These are phyloP conservation scores for Mentha longifolia DNA, from an alignment of 257 asterid species.

Conservation along the genomic window DNA sequence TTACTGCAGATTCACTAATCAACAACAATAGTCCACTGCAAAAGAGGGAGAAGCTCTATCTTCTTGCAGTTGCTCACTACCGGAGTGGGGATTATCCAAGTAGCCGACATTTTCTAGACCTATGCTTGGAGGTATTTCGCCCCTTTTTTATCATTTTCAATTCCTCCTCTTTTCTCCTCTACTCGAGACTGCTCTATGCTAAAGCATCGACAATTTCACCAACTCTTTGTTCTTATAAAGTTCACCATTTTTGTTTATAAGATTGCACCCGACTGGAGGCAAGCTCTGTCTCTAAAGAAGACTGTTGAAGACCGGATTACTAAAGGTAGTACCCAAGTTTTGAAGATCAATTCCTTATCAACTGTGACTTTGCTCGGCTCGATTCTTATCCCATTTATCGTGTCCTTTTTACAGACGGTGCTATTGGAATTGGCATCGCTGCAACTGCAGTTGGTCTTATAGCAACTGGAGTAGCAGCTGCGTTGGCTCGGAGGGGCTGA, in stretches of 20 bases:
- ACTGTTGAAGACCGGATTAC: slow-evolving; percentile 64
- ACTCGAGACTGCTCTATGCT: neutral
- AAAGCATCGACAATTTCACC: neutral
- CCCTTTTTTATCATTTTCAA: neutral
- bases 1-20: slow-evolving; percentile 58
- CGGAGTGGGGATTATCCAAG: slow-evolving; percentile 67
- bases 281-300: slow-evolving; percentile 67
- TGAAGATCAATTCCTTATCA: neutral
- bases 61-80: slow-evolving; percentile 68
- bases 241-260: slow-evolving; percentile 7
- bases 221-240: neutral
- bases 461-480: slow-evolving; percentile 70
- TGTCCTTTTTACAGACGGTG: slow-evolving; percentile 58
- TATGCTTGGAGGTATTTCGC: slow-evolving; percentile 64
- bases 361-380: slow-evolving; percentile 6
- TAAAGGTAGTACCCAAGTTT: slow-evolving; percentile 47
- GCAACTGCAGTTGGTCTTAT: slow-evolving; percentile 67
- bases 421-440: slow-evolving; percentile 74
- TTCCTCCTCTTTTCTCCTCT: neutral
- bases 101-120: slow-evolving; percentile 60
- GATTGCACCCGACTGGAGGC: slow-evolving; percentile 87
- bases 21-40: slow-evolving; percentile 52
- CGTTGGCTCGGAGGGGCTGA: slow-evolving; percentile 60
- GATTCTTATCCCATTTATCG: neutral
- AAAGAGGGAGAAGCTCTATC: slow-evolving; percentile 69